phyloP scores from a whole-genome alignment of 106 monocot species.

The Acorus gramineus region DNA sequence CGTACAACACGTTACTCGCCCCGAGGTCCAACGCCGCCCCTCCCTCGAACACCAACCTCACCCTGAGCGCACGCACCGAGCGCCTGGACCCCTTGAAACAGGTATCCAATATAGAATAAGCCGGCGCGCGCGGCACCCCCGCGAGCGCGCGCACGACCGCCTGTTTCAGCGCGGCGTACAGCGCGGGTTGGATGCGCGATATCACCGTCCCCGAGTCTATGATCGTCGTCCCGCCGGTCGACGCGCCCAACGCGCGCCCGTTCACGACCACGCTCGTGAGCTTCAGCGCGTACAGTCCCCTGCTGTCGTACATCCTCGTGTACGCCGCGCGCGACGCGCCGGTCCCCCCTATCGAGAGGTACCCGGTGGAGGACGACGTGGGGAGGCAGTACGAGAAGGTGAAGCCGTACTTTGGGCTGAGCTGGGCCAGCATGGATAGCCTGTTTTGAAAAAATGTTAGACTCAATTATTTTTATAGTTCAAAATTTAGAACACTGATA shows the following conservation, averaged over 20 bases:
- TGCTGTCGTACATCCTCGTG: conserved; percentile 46
- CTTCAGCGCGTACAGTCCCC: conserved; percentile 13
- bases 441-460: neutral
- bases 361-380: conserved; percentile 39
- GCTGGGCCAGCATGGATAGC: conserved; percentile 58
- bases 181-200: conserved; percentile 38
- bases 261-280: conserved; percentile 27
- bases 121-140: conserved; percentile 18
- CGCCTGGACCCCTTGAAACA: conserved; percentile 46
- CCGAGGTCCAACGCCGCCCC: conserved; percentile 44
- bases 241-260: conserved; percentile 8
- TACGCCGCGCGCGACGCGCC: conserved; percentile 10
- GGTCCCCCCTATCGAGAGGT: conserved; percentile 41
- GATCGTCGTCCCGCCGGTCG: conserved; percentile 35
- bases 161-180: conserved; percentile 44
- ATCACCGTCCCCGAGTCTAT: conserved; percentile 79
- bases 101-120: conserved; percentile 61
- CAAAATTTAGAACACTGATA: no score
- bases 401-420: conserved; percentile 22
- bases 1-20: conserved; percentile 39
- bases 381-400: conserved; percentile 96
- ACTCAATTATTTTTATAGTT: no score
- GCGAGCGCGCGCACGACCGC: conserved; percentile 29
- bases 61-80: conserved; percentile 28
- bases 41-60: conserved; percentile 45